These are phyloP conservation scores for Cladophialophora yegresii DNA, from an alignment of 2,329 filamentous ascomycete species.

Conservation along the genomic window DNA sequence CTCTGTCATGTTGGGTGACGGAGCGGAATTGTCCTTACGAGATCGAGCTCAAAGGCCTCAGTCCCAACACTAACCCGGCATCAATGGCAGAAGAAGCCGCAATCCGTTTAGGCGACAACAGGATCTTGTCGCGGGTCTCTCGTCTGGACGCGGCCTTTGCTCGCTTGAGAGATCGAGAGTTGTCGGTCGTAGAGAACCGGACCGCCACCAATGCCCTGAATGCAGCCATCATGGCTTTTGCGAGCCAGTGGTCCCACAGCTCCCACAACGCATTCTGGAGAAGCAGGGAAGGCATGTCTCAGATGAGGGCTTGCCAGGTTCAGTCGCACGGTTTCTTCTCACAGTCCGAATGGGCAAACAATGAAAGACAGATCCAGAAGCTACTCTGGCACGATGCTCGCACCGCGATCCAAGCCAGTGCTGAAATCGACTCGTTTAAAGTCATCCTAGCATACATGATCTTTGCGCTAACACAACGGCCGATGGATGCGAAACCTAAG, in stretches of 20 bases:
- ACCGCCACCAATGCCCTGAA: slow-evolving; percentile 47
- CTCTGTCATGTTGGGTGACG: slow-evolving; percentile 32
- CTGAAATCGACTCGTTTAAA: slow-evolving; percentile 50
- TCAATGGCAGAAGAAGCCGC: slow-evolving; percentile 47
- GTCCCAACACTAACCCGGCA: slow-evolving; percentile 38
- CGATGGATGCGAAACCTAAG: slow-evolving; percentile 36
- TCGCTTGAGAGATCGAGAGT: slow-evolving; percentile 42
- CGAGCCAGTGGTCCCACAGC: slow-evolving; percentile 45
- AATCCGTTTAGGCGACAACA: slow-evolving; percentile 51
- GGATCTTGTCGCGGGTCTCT: slow-evolving; percentile 49
- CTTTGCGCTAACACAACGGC: slow-evolving; percentile 50
- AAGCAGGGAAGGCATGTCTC: slow-evolving; percentile 27
- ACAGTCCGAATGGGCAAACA: background rate
- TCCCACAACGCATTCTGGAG: slow-evolving; percentile 31
- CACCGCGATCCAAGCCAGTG: slow-evolving; percentile 43
- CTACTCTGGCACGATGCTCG: slow-evolving; percentile 49
- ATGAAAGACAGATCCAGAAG: slow-evolving; percentile 43
- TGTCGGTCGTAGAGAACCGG: slow-evolving; percentile 45
- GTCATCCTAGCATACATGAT: slow-evolving; percentile 51
- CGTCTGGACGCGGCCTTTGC: slow-evolving; percentile 46
- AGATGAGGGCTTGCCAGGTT: slow-evolving; percentile 16
- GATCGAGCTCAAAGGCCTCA: slow-evolving; percentile 25
- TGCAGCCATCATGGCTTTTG: slow-evolving; percentile 49
- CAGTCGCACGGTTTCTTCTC: slow-evolving; percentile 2
- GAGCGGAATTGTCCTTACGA: slow-evolving; percentile 42